Base-by-base conservation (phyloP, 371 early-diverging fungal genomes). In the Rhizopus arrhizus region DNA sequence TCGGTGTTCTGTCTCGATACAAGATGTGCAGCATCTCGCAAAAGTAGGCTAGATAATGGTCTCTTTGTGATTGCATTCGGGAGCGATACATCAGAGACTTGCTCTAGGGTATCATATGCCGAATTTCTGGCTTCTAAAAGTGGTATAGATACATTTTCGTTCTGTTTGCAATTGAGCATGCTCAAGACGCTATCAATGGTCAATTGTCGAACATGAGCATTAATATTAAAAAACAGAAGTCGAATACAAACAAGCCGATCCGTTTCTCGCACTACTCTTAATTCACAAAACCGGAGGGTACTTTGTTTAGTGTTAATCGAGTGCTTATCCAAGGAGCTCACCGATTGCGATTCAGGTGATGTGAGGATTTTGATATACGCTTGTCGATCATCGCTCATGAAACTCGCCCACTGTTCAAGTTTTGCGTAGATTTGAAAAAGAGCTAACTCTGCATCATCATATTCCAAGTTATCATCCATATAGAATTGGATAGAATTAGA, bases 221-320 rank as follows among this genome's bases (percentile, higher is more conserved):
- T 64, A 3, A 75, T 69, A 38, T 84, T 82, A 56, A 87, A 89
- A 56, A 85, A 86, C 31, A 70, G 59, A 0, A 73, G 42, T 28
- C 71, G 65, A 11, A 66, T 53, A 31, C 53, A 65, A 28, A 70
- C 32, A 3, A 72, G 29, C 12, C 66, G 64, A 5, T 66, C 68
- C 9, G 65, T 75, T 15, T 78, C 75, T 35, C 61, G 55, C 7
- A 66, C 43, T 0, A 73, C 28, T 3, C 74, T 59, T 7, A 73
- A 40, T 56, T 74, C 75, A 29, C 69, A 75, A 46, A 78, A 70
- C 28, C 63, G 59, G 15, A 53, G 65, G 0, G 53, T 41, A 15
- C 45, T 47, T 9, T 65, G 56, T n/a, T 32, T 50, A 34, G n/a
- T 46, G 49, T n/a, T 46, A 22, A 5, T 59, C 29, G 47, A 36